Conservation (phyloP, 176 grass and related monocot genomes). For the Oryza australiensis region DNA sequence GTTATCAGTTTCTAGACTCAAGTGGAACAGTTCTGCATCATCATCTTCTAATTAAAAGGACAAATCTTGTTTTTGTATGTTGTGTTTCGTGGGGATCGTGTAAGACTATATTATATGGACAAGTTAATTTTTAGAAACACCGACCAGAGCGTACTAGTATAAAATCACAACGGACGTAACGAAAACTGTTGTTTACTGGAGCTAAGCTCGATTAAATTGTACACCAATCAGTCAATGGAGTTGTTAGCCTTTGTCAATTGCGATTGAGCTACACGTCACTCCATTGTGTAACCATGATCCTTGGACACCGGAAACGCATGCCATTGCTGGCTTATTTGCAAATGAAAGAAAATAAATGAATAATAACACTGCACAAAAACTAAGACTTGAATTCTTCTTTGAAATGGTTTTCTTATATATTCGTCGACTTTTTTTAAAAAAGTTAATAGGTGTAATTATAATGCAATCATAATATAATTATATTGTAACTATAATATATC, state of each 20-base stretch:
- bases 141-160: not conserved
- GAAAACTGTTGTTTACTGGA: constrained; percentile 1
- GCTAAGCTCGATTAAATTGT: not conserved
- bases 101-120: not conserved
- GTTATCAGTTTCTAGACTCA: not conserved
- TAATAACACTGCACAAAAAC: not conserved
- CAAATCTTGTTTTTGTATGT: not conserved
- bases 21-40: not conserved
- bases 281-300: constrained; percentile 1
- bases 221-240: constrained; percentile 34
- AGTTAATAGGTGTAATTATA: no score
- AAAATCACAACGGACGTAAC: not conserved
- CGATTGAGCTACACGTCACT: not conserved
- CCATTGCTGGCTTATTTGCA: not conserved
- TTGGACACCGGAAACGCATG: constrained; percentile 16
- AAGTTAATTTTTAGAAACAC: not conserved
- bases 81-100: not conserved
- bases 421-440: no score
- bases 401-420: no score
- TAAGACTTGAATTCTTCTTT: not conserved
- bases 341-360: not conserved
- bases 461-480: no score
- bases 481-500: no score
- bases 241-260: constrained; percentile 27
- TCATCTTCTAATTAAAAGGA: not conserved